Evolutionary conservation across 2,329 filamentous ascomycete species (phyloP).

Genomic region (Stagonosporopsis chrysanthemi): DNA sequence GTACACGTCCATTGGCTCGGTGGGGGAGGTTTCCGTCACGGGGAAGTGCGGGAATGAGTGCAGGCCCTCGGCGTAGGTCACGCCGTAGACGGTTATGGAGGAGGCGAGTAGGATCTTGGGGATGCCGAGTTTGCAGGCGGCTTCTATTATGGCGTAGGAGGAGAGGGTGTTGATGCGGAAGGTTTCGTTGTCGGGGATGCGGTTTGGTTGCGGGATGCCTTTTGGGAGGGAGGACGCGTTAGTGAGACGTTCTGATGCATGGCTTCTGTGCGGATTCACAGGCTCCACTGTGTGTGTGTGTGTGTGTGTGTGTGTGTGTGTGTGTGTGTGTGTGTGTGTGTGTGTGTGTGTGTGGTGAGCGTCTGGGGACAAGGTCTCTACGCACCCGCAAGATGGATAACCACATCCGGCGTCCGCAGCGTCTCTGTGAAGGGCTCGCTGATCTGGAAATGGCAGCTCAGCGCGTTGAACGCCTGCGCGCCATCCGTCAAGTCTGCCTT

Average conservation of each 20-base stretch:
- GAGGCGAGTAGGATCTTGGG: slow-evolving; percentile 67
- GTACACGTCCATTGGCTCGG: slow-evolving; percentile 66
- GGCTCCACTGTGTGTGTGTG: no score
- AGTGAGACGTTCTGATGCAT: neutral
- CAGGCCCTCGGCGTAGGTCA: slow-evolving; percentile 64
- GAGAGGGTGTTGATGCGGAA: slow-evolving; percentile 54
- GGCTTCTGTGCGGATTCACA: neutral
- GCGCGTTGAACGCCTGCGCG: slow-evolving; percentile 63
- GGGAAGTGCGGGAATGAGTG: slow-evolving; percentile 64
- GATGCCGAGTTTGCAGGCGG: slow-evolving; percentile 66
- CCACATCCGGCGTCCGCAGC: slow-evolving; percentile 59
- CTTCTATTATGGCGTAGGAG: slow-evolving; percentile 67
- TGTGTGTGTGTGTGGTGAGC: neutral
- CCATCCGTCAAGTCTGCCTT: slow-evolving; percentile 63
- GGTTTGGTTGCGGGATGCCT: slow-evolving; percentile 62
- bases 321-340: no score
- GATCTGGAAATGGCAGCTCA: slow-evolving; percentile 63
- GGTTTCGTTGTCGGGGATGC: slow-evolving; percentile 66
- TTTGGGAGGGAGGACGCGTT: neutral
- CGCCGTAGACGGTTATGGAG: slow-evolving; percentile 66
- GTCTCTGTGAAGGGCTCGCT: slow-evolving; percentile 49
- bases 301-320: no score
- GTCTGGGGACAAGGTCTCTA: neutral
- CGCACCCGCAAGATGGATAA: slow-evolving; percentile 66
- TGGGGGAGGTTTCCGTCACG: slow-evolving; percentile 64